Evolutionary conservation across 495 filamentous ascomycete genomes (phyloP).

Genomic region (Staphylotrichum tortipilum): DNA sequence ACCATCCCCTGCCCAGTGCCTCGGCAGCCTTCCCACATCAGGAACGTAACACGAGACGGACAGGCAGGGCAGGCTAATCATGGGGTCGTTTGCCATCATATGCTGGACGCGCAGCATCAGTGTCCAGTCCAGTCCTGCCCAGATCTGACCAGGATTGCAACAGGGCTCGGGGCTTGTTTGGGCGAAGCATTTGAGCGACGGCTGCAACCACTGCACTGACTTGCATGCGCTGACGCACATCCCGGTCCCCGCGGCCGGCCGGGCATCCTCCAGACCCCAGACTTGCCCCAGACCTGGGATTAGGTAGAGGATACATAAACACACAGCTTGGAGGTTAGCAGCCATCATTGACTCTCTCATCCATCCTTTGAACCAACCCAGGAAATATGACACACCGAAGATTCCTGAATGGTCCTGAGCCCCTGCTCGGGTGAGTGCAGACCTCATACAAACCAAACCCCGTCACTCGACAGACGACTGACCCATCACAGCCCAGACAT

Average conservation of each 20-base stretch:
- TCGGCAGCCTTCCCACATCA: background rate
- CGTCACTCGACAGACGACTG: background rate
- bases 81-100: background rate
- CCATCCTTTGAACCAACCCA: too few relatives aligned
- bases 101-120: background rate
- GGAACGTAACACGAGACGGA: background rate
- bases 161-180: too few relatives aligned
- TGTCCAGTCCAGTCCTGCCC: too few relatives aligned
- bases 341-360: too few relatives aligned
- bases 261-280: background rate
- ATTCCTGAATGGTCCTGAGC: conserved; percentile 14
- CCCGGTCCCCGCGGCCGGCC: background rate
- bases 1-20: background rate
- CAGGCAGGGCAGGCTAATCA: background rate
- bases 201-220: background rate
- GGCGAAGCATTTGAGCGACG: too few relatives aligned
- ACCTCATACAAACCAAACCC: background rate
- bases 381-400: conserved; percentile 2
- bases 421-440: conserved; percentile 8
- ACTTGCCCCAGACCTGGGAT: background rate
- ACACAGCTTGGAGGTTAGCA: too few relatives aligned
- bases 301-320: too few relatives aligned
- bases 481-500: conserved; percentile 20
- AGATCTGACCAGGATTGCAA: too few relatives aligned
- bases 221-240: too few relatives aligned